Base-by-base conservation (phyloP, 441 rosid species). In the Bocquillonia castaneifolia region DNA sequence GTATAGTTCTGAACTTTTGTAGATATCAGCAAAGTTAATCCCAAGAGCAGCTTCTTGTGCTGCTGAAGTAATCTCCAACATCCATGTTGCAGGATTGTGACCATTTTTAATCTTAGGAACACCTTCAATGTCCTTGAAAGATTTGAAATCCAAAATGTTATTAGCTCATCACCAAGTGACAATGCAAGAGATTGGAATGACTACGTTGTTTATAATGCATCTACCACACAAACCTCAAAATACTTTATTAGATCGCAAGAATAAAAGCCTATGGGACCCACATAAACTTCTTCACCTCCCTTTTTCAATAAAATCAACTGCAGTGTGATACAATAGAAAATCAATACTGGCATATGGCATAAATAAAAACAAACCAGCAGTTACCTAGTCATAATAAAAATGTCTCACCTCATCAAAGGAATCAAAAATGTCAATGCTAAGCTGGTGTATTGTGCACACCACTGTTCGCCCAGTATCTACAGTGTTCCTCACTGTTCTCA, bases 401-500 rank as follows among this genome's bases (percentile, higher is more conserved):
- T 47, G 45, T 13, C 55, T 59, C 10, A 86, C 93, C 91, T 88
- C 89, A 53, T 88, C 91, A 72, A 88, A 88, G 36, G 93, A 80
- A 63, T 88, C 89, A 40, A 88, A 86, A 39, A 88, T 84, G 68
- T 88, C 93, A 1, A 88, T 85, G 72, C 90, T 85, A 2, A 90
- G 93, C 69, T 88, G 93, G 79, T 88, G 93, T 73, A 88, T 88
- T 37, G 93, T 85, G 80, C 93, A 88, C 34, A 88, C 88, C 20
- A 88, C 90, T 1, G 90, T 88, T 70, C 93, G 68, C 32, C 93
- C 92, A 0, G 92, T 87, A 74, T 87, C 88, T 25, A 84, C 92
- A 0, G 87, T 87, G 81, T 84, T 87, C 69, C 90, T 77, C 26
- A 87, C 86, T 2, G 90, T 82, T 82, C 91, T 81, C 89, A 84